Evolutionary conservation across 2,329 filamentous ascomycete genomes (phyloP).

Genomic region (Aspergillus sp.): DNA sequence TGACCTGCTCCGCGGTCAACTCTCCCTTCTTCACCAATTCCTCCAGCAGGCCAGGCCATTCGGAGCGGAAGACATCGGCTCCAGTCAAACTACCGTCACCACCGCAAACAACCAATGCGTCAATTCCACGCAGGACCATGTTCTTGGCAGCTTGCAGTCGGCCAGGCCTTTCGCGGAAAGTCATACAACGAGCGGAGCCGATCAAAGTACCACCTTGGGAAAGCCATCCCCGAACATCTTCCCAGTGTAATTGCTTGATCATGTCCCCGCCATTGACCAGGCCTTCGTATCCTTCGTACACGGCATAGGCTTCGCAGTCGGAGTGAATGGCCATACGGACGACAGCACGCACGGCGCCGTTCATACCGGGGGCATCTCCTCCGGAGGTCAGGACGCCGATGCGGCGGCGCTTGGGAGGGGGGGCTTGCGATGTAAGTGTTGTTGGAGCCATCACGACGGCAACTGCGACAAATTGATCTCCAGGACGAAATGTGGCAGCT

Average conservation of each 20-base stretch:
- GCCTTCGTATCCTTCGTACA: conserved; percentile 95
- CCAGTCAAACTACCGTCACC: conserved; percentile 96
- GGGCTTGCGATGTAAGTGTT: conserved; percentile 15
- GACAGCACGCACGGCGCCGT: conserved; percentile 82
- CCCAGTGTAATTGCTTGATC: conserved; percentile 86
- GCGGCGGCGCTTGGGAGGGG: conserved; percentile 53
- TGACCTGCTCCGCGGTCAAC: conserved; percentile 68
- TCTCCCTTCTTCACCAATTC: conserved; percentile 77
- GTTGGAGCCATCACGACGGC: conserved; percentile 19
- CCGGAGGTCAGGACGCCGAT: conserved; percentile 94
- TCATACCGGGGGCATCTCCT: conserved; percentile 94
- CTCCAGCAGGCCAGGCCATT: conserved; percentile 85
- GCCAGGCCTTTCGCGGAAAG: conserved; percentile 84
- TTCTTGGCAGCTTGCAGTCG: conserved; percentile 88
- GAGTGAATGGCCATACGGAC: conserved; percentile 88
- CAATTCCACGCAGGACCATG: conserved; percentile 87
- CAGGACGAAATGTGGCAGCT: conserved; percentile 11
- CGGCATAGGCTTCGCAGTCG: conserved; percentile 74
- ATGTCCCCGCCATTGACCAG: conserved; percentile 84
- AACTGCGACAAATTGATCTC: conserved; percentile 10
- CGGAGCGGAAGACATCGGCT: conserved; percentile 85
- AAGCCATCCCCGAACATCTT: conserved; percentile 91
- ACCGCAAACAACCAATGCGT: conserved; percentile 94
- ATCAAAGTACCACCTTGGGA: conserved; percentile 95
- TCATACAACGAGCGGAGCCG: conserved; percentile 89